Conservation (phyloP, 1,139 yeast genomes). For the Yamadazyma trypodendri region DNA sequence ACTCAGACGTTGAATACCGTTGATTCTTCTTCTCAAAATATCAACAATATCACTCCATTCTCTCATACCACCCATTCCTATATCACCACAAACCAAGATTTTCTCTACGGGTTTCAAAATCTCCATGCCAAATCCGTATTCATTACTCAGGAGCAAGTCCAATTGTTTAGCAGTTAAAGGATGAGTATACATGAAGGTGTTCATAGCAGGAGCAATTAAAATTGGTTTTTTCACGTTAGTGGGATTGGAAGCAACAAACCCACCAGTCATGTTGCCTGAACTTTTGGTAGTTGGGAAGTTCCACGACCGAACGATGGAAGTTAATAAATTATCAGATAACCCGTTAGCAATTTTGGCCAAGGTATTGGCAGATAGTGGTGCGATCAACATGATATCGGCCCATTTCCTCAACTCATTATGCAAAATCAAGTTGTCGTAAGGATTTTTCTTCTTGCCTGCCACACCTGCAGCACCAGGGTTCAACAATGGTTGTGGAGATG, state of each 20-base stretch:
- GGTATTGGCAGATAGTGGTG: constrained; percentile 93
- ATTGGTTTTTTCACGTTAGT: constrained; percentile 59
- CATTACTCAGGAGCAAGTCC: constrained; percentile 45
- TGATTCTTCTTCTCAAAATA: constrained; percentile 57
- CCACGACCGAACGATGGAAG: constrained; percentile 89
- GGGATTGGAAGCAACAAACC: constrained; percentile 6
- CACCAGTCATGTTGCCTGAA: background rate
- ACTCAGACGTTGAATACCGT: constrained; percentile 29
- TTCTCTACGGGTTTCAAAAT: constrained; percentile 91
- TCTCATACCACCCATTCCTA: constrained; percentile 98
- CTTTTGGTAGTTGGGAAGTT: constrained; percentile 48
- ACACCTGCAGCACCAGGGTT: constrained; percentile 3
- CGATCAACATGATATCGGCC: constrained; percentile 91
- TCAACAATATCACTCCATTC: constrained; percentile 95
- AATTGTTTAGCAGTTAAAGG: constrained; percentile 89
- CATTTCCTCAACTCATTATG: constrained; percentile 90
- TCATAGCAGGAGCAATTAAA: constrained; percentile 95
- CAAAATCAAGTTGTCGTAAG: constrained; percentile 52
- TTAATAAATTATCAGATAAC: constrained; percentile 80
- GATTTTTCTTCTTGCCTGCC: constrained; percentile 32
- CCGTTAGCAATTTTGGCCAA: constrained; percentile 90
- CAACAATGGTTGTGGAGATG: background rate
- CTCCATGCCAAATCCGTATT: constrained; percentile 57
- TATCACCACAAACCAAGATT: constrained; percentile 91
- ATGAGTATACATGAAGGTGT: constrained; percentile 92